phyloP scores from a whole-genome alignment of 805 yeast species.

The Nakazawaea ambrosiae region DNA sequence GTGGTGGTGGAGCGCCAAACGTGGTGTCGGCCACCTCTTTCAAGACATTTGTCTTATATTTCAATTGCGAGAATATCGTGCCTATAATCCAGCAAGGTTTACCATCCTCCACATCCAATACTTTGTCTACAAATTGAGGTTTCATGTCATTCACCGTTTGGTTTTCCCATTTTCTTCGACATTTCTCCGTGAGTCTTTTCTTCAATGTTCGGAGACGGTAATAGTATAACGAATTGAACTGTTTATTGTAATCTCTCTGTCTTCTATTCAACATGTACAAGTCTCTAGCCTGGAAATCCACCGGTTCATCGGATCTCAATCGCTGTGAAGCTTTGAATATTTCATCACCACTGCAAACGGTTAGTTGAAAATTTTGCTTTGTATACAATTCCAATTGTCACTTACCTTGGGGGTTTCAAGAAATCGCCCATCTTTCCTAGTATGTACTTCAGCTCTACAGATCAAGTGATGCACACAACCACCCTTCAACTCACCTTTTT shows the following conservation, averaged over 20 bases:
- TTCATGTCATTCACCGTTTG: conserved; percentile 29
- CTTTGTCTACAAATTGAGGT: conserved; percentile 32
- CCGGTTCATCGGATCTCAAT: conserved; percentile 3
- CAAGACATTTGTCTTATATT: conserved; percentile 77
- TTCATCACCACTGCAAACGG: not conserved
- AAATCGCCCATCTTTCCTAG: no score
- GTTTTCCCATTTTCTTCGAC: conserved; percentile 32
- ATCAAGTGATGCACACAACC: no score
- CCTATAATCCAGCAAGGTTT: conserved; percentile 80
- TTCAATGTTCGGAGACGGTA: conserved; percentile 28
- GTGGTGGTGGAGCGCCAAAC: conserved; percentile 40
- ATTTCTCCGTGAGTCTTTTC: conserved; percentile 16
- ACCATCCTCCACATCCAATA: conserved; percentile 56
- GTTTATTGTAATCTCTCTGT: conserved; percentile 28
- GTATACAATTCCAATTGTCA: not conserved
- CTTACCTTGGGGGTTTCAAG: not conserved
- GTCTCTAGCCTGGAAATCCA: conserved; percentile 6
- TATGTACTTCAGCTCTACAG: no score
- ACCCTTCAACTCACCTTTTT: no score
- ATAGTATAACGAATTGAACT: conserved; percentile 37
- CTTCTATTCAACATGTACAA: conserved; percentile 18
- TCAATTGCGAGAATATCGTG: conserved; percentile 77
- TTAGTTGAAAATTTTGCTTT: not conserved
- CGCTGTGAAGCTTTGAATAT: not conserved
- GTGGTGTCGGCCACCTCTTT: conserved; percentile 64